Conservation (phyloP, 2,329 filamentous ascomycete species). For the Aureobasidium lini region DNA sequence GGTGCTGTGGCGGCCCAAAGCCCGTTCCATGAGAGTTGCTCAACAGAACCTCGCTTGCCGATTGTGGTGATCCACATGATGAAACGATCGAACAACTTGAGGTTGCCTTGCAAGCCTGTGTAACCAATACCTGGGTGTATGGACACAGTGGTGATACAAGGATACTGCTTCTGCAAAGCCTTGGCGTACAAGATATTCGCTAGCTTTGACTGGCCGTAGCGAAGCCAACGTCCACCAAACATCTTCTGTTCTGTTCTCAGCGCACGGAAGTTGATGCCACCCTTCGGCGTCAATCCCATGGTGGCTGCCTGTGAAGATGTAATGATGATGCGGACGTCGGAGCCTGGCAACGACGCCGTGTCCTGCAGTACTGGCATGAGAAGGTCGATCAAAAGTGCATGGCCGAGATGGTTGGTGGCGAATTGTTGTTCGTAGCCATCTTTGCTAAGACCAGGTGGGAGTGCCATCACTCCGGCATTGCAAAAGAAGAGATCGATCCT, state of each 20-base stretch:
- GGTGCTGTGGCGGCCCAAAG: slow-evolving; percentile 22
- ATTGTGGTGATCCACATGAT: slow-evolving; percentile 14
- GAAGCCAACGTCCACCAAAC: slow-evolving; percentile 13
- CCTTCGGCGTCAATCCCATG: slow-evolving; percentile 9
- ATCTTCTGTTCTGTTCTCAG: slow-evolving; percentile 17
- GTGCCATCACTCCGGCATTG: slow-evolving; percentile 22
- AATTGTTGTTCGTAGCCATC: slow-evolving; percentile 24
- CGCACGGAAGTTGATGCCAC: slow-evolving; percentile 18
- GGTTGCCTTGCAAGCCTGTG: slow-evolving; percentile 26
- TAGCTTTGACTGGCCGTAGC: slow-evolving; percentile 40
- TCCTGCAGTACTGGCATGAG: slow-evolving; percentile 15
- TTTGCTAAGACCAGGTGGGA: slow-evolving; percentile 17
- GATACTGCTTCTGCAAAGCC: slow-evolving; percentile 32
- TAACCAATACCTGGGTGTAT: slow-evolving; percentile 34
- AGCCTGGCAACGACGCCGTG: neutral
- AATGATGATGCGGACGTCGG: slow-evolving; percentile 17
- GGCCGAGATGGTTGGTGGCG: slow-evolving; percentile 24
- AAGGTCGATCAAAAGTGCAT: slow-evolving; percentile 21
- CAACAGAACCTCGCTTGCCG: slow-evolving; percentile 13
- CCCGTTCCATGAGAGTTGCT: slow-evolving; percentile 20
- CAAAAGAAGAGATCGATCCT: slow-evolving; percentile 14
- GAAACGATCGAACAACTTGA: slow-evolving; percentile 27
- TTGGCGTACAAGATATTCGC: slow-evolving; percentile 38
- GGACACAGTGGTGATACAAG: slow-evolving; percentile 26
- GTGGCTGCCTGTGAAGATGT: slow-evolving; percentile 9